These are phyloP conservation scores for Phytophthora rubi DNA, from an alignment of 352 stramenopile species.

Conservation along the genomic window DNA sequence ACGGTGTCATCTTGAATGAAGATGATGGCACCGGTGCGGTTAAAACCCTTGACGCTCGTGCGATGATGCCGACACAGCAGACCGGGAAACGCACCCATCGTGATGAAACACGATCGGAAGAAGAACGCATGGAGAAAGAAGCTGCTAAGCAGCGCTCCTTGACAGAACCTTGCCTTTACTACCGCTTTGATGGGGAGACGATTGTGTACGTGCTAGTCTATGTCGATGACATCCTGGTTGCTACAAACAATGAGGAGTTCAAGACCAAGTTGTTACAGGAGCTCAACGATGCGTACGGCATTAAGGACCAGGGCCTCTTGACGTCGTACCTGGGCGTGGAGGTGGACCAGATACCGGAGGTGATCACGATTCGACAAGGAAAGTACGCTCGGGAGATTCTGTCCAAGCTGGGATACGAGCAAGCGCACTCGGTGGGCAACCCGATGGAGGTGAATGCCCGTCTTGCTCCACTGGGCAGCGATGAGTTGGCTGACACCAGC, in stretches of 20 bases:
- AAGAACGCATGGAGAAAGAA: constrained; percentile 3
- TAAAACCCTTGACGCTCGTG: too few relatives aligned
- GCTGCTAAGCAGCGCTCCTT: background rate
- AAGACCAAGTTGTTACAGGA: constrained; percentile 14
- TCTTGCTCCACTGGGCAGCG: background rate
- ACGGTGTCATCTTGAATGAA: too few relatives aligned
- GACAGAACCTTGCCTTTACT: constrained; percentile 15
- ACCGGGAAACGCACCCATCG: constrained; percentile 14
- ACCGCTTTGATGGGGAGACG: constrained; percentile 7
- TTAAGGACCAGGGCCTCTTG: constrained; percentile 12
- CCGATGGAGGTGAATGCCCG: constrained; percentile 10
- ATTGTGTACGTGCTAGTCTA: constrained; percentile 11
- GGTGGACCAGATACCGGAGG: background rate
- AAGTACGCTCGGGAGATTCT: constrained; percentile 13
- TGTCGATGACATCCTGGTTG: background rate
- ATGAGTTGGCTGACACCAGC: background rate
- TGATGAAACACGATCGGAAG: constrained; percentile 3
- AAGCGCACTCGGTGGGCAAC: constrained; percentile 9
- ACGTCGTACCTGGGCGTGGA: background rate
- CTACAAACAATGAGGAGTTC: constrained; percentile 4
- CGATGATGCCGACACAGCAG: too few relatives aligned
- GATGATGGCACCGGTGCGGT: too few relatives aligned
- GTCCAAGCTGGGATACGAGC: constrained; percentile 16
- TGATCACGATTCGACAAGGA: constrained; percentile 2
- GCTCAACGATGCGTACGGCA: constrained; percentile 2